Base-by-base conservation (phyloP, 2,329 filamentous ascomycete genomes). In the Pestalotiopsis sp. region DNA sequence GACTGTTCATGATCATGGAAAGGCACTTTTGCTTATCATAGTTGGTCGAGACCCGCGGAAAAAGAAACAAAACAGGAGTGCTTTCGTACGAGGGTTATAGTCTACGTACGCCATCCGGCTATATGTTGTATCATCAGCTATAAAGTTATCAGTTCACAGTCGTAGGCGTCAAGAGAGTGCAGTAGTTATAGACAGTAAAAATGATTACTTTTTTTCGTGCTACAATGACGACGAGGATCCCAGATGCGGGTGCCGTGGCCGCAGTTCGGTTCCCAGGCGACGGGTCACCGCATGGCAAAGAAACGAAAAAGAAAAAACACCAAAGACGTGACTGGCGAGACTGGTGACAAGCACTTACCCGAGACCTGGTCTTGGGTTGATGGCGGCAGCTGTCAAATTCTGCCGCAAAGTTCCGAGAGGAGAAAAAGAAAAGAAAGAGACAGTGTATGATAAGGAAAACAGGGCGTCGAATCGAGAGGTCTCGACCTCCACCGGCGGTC, bases 351-450 rank as follows among this genome's bases (percentile, higher is more conserved):
- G 36, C 31, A 17, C 25, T 38, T 36, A 23, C 60, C 20, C 39
- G 17, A 41, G 41, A 36, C 41, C 27, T n/a, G 41, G 41, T 65
- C 31, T 58, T 25, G 63, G 63, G 63, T 36, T 65, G 49, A 36
- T 31, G 49, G 63, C 49, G 31, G 63, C 49, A 39, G 49, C 63
- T 58, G 49, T 65, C 63, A 65, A 57, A 62, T 27, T 36, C 31
- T 52, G 45, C 45, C 45, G 45, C 20, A 52, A 52, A 52, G 45
- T 20, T 9, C 45, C n/a, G 45, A 52, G 45, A 1, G 20, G n/a
- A 23, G 20, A 52, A 52, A n/a, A 52, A n/a, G 17, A 52, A 52
- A n/a, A 20, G 4, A n/a, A n/a, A 5, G n/a, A 52, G n/a, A 17
- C 17, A 52, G 11, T 9, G 45, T 52, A 49, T 14, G n/a, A 52